Base-by-base conservation (phyloP, 208 protist genomes). In the Trypanosoma platydactyli region DNA sequence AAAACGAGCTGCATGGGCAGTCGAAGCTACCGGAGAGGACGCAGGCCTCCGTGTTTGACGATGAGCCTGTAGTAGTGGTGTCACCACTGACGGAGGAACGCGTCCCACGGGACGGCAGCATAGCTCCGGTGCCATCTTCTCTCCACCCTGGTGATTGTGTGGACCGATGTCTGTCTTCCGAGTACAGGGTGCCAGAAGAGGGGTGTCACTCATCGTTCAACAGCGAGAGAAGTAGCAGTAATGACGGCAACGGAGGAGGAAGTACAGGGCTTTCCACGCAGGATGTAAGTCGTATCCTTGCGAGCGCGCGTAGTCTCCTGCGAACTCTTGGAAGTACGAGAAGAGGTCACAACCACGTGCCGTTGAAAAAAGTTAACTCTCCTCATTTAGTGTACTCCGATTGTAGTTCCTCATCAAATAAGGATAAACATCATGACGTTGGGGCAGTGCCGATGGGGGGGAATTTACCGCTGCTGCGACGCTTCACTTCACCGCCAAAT, bases 41-140 rank as follows among this genome's bases (percentile, higher is more conserved):
- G 3, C 25, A 7, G 13, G 24, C 27, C 20, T 9, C 9, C 13
- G 25, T 15, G 25, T 46, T 18, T 42, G 41, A 53, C 3, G 44
- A 54, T 3, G 46, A 55, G 29, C 64, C 53, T 11, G 22, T 61
- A 20, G 54, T 61, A 25, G 64, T 62, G 20, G 64, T 69, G 11
- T 69, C 64, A 1, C 64, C 64, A n/a, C 35, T 69, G 29, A 69
- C 64, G 24, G 64, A 69, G 33, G 64, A 69, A 38, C 64, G 64
- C 20, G 29, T 29, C 0, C 1, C 22, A 45, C 7, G 1, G 41
- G 29, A 33, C 4, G 20, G 22, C 18, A 20, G 33, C 22, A 22
- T n/a, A 5, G 48, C 16, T 58, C 5, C 25, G 13, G 48, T 30
- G 15, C 51, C 51, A 22, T 57, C 49, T 15, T 29, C 29, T 6